Evolutionary conservation across 768 basidiomycete species (phyloP).

Genomic region (Hericium rajendrae): DNA sequence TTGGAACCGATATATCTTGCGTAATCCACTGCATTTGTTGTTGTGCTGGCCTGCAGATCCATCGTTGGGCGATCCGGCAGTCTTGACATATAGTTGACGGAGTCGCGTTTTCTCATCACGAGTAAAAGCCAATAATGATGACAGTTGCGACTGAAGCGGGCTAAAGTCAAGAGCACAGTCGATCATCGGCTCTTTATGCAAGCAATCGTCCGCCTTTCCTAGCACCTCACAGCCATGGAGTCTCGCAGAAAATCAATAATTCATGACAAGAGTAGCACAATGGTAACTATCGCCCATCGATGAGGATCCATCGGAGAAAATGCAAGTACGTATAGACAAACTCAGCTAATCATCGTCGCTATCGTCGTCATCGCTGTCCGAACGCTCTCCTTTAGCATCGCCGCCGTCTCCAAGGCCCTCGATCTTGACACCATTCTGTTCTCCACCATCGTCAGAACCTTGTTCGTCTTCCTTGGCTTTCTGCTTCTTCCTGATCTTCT

Average conservation of each 20-base stretch:
- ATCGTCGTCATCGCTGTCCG: slow-evolving; percentile 27
- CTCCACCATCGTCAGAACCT: slow-evolving; percentile 35
- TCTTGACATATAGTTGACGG: no score
- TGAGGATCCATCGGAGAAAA: not conserved
- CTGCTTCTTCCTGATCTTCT: slow-evolving; percentile 71
- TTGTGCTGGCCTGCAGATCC: no score
- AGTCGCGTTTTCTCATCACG: no score
- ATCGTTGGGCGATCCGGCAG: no score
- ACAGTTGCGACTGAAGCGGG: not conserved
- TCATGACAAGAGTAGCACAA: no score
- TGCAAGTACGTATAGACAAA: not conserved
- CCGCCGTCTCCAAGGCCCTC: slow-evolving; percentile 25
- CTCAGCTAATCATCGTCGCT: slow-evolving; percentile 32
- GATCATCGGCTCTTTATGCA: not conserved
- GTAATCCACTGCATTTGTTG: no score
- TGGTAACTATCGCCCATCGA: not conserved
- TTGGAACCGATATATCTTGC: no score
- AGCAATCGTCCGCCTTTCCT: not conserved
- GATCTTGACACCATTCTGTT: slow-evolving; percentile 15
- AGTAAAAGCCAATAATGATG: not conserved
- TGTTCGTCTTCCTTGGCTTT: slow-evolving; percentile 42
- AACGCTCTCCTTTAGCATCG: slow-evolving; percentile 9
- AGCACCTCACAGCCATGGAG: no score
- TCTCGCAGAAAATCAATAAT: no score
- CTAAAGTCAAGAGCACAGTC: not conserved